phyloP scores from a whole-genome alignment of 2,329 filamentous ascomycete genomes.

The Piedraia hortae region DNA sequence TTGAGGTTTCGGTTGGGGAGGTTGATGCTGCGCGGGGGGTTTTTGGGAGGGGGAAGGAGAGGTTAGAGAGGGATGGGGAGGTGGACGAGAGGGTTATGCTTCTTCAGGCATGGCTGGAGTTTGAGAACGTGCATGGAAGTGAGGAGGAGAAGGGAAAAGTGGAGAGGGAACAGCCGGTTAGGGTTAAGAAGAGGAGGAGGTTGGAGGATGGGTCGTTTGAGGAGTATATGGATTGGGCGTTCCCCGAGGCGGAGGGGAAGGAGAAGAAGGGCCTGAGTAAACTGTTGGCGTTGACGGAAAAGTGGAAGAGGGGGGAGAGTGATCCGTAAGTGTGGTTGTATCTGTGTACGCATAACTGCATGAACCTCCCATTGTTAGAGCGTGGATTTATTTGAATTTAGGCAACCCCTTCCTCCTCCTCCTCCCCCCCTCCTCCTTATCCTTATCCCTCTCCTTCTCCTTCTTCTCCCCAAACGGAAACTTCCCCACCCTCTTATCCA shows the following conservation, averaged over 20 bases:
- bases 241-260: constrained; percentile 47
- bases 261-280: constrained; percentile 63
- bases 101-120: constrained; percentile 74
- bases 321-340: no score
- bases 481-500: constrained; percentile 36
- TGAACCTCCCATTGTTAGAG: no score
- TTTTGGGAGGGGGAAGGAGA: constrained; percentile 62
- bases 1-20: constrained; percentile 84
- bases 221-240: constrained; percentile 92
- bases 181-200: constrained; percentile 75
- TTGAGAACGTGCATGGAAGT: constrained; percentile 64
- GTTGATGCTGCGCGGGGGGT: constrained; percentile 57
- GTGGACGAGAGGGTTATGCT: constrained; percentile 85
- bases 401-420: constrained; percentile 7
- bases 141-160: constrained; percentile 52
- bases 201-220: constrained; percentile 82
- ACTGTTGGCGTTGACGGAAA: constrained; percentile 71
- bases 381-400: no score
- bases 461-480: constrained; percentile 38
- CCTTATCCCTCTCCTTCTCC: constrained; percentile 9
- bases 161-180: constrained; percentile 77
- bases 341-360: no score
- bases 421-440: constrained; percentile 8
- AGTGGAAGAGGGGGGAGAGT: constrained; percentile 32
- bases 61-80: constrained; percentile 68